These are phyloP conservation scores for Carex pumila DNA, from an alignment of 176 grass and related monocot genomes.

Conservation along the genomic window DNA sequence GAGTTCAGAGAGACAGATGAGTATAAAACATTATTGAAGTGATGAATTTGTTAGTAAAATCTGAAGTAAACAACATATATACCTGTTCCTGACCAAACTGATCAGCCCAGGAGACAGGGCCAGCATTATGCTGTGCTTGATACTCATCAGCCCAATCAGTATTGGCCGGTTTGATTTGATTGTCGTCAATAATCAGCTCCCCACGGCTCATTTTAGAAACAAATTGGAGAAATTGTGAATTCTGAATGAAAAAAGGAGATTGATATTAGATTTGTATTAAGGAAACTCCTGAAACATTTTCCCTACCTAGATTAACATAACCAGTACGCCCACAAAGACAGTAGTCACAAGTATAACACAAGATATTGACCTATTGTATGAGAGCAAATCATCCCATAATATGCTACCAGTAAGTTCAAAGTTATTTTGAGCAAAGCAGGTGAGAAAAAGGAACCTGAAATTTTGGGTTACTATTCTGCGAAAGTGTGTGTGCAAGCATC, in stretches of 20 bases:
- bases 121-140: constrained; percentile 76
- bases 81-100: constrained; percentile 85
- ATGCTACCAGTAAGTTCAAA: not conserved
- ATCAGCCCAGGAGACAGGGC: constrained; percentile 79
- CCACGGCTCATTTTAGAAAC: constrained; percentile 98
- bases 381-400: not conserved
- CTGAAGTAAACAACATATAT: not conserved
- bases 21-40: not conserved
- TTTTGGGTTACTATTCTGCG: constrained; percentile 84
- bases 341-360: not conserved
- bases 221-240: constrained; percentile 98
- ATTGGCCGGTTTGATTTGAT: constrained; percentile 92
- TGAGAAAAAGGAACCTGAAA: constrained; percentile 67
- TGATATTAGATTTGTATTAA: constrained; percentile 14
- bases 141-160: constrained; percentile 90
- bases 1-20: not conserved
- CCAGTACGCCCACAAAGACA: not conserved
- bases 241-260: constrained; percentile 38
- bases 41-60: not conserved
- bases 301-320: not conserved
- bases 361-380: not conserved
- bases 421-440: not conserved
- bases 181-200: constrained; percentile 95
- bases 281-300: not conserved
- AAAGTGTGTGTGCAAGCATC: constrained; percentile 91